phyloP scores from a whole-genome alignment of 768 basidiomycete genomes.

The Pleurotus platypus region DNA sequence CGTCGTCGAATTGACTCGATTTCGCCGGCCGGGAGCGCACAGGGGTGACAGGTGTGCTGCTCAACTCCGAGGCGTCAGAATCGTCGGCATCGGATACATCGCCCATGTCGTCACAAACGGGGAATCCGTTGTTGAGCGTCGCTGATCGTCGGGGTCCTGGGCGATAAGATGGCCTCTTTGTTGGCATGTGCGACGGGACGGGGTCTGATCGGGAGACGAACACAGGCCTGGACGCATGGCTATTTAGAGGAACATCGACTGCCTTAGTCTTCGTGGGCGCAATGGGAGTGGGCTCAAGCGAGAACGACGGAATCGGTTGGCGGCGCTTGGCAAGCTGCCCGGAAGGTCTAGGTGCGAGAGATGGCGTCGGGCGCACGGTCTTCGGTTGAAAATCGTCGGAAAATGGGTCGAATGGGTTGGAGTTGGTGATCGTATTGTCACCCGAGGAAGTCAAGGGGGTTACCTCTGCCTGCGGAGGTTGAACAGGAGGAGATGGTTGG shows the following conservation, averaged over 20 bases:
- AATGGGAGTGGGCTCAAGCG: conserved; percentile 16
- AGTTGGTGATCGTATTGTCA: conserved; percentile 20
- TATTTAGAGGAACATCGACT: conserved; percentile 42
- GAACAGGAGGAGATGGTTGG: conserved; percentile 60
- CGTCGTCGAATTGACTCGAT: conserved; percentile 26
- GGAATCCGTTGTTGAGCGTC: conserved; percentile 42
- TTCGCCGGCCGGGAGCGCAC: conserved; percentile 34
- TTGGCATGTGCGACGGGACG: conserved; percentile 29
- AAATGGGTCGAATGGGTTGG: conserved; percentile 49
- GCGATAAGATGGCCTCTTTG: not conserved
- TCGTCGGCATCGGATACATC: conserved; percentile 36
- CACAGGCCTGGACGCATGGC: conserved; percentile 13
- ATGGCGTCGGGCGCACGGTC: conserved; percentile 27
- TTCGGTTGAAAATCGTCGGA: conserved; percentile 22
- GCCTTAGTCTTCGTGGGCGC: conserved; percentile 40
- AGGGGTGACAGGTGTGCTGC: conserved; percentile 48
- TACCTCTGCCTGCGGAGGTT: conserved; percentile 64
- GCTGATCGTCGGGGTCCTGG: conserved; percentile 15
- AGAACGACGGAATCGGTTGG: conserved; percentile 25
- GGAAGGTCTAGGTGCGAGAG: conserved; percentile 43
- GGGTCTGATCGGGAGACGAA: conserved; percentile 53
- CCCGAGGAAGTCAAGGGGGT: conserved; percentile 26
- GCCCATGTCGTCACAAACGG: conserved; percentile 71
- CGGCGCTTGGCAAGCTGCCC: conserved; percentile 62
- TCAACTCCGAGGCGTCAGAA: conserved; percentile 25